Evolutionary conservation across 805 yeast genomes (phyloP).

Genomic region (Nakazawaea holstii): DNA sequence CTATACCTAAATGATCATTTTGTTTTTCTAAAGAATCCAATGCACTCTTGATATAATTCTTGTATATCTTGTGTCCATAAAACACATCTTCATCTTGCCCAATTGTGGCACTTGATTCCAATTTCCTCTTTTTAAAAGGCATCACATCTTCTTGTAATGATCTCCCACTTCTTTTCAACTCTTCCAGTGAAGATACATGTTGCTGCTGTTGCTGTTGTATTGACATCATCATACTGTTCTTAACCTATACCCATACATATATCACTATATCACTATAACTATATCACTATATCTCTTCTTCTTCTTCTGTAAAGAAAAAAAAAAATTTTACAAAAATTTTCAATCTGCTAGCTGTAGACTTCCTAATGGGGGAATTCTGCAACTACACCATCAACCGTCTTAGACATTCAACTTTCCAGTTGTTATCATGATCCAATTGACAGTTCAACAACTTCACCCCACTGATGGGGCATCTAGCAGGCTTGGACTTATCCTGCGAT

Average conservation of each 20-base stretch:
- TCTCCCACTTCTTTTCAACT: neutral
- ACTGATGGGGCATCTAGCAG: conserved; percentile 82
- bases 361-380: neutral
- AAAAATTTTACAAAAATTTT: neutral
- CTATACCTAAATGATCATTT: conserved; percentile 50
- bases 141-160: neutral
- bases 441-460: conserved; percentile 71
- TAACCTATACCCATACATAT: neutral
- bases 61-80: conserved; percentile 21
- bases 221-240: conserved; percentile 6
- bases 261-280: too few species aligned
- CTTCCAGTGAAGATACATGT: neutral
- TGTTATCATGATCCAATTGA: conserved; percentile 45
- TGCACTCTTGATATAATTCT: conserved; percentile 54
- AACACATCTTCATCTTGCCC: conserved; percentile 12
- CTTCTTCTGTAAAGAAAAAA: neutral
- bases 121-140: conserved; percentile 2
- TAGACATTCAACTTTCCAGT: conserved; percentile 73
- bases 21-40: conserved; percentile 61
- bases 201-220: conserved; percentile 9
- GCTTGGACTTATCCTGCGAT: conserved; percentile 37
- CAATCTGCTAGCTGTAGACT: neutral
- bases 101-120: neutral
- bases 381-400: conserved; percentile 61
- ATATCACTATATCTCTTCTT: neutral